phyloP scores from a whole-genome alignment of 108 stramenopile species.

The Asterionellopsis glacialis region DNA sequence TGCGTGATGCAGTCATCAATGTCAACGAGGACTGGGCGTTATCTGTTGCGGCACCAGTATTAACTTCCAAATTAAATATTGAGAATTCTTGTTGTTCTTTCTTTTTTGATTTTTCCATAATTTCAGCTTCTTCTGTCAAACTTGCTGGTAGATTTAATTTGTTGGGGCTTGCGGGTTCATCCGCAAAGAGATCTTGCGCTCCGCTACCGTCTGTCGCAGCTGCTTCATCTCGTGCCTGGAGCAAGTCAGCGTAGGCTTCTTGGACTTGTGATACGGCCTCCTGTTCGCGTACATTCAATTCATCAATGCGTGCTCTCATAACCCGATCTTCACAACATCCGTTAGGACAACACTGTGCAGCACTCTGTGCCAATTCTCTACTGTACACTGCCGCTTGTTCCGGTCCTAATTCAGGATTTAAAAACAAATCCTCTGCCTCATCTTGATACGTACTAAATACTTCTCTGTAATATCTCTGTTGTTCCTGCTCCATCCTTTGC shows the following conservation, averaged over 20 bases:
- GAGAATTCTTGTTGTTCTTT: no score
- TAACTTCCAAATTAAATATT: no score
- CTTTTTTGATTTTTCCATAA: background rate
- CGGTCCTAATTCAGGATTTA: constrained; percentile 66
- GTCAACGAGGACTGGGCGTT: background rate
- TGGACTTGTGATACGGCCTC: constrained; percentile 43
- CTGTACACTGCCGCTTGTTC: constrained; percentile 80
- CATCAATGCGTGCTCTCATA: constrained; percentile 40
- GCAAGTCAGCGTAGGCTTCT: constrained; percentile 52
- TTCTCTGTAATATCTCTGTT: constrained; percentile 21
- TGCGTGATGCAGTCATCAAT: background rate
- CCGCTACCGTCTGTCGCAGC: background rate
- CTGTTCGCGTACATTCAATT: constrained; percentile 56
- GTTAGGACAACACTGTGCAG: constrained; percentile 74
- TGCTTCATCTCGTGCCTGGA: constrained; percentile 23
- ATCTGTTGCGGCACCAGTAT: background rate
- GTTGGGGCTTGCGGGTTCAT: background rate
- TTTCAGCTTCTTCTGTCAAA: constrained; percentile 7
- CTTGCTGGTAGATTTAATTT: constrained; percentile 15
- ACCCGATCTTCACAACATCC: constrained; percentile 66
- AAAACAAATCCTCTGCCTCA: constrained; percentile 25
- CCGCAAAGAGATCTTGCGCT: no score
- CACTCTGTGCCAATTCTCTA: constrained; percentile 81
- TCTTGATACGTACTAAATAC: constrained; percentile 22
- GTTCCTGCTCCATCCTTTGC: background rate